Conservation (phyloP, 2,329 filamentous ascomycete genomes). For the Tolypocladium tundrense region DNA sequence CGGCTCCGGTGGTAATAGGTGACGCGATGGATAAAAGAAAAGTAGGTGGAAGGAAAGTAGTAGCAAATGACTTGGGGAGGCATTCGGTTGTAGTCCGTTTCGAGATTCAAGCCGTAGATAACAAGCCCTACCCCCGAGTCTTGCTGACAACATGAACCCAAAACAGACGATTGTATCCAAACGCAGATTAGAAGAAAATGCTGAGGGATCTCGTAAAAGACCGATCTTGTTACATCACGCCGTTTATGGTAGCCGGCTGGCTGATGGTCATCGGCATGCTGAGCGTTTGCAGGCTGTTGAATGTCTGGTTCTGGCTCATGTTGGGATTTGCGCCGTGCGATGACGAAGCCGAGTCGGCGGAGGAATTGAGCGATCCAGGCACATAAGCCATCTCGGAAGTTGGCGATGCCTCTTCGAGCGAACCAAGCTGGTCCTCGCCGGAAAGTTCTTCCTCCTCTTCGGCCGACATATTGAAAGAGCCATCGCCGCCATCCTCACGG, state of each 20-base stretch:
- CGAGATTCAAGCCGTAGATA: not conserved
- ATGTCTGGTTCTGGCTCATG: slow-evolving; percentile 23
- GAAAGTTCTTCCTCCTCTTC: slow-evolving; percentile 78
- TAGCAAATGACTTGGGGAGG: not conserved
- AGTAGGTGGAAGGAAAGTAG: slow-evolving; percentile 6
- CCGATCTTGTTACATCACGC: slow-evolving; percentile 28
- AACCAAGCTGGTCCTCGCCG: slow-evolving; percentile 74
- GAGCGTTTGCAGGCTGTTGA: slow-evolving; percentile 49
- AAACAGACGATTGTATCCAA: not conserved
- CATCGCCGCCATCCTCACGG: slow-evolving; percentile 51
- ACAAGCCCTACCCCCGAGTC: too few relatives aligned
- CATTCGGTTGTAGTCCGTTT: not conserved
- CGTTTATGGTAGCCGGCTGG: slow-evolving; percentile 37
- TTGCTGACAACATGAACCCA: too few relatives aligned
- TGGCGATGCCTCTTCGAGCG: slow-evolving; percentile 69
- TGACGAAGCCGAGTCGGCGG: slow-evolving; percentile 16
- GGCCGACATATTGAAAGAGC: slow-evolving; percentile 55
- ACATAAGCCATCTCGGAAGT: slow-evolving; percentile 58
- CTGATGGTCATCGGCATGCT: slow-evolving; percentile 57
- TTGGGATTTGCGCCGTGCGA: slow-evolving; percentile 8
- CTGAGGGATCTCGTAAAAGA: not conserved
- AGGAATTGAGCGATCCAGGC: slow-evolving; percentile 38
- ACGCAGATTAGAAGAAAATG: slow-evolving; percentile 11
- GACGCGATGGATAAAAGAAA: slow-evolving; percentile 8
- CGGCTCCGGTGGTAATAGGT: slow-evolving; percentile 7